These are phyloP conservation scores for Yamadazyma laniorum DNA, from an alignment of 805 yeast species.

Conservation along the genomic window DNA sequence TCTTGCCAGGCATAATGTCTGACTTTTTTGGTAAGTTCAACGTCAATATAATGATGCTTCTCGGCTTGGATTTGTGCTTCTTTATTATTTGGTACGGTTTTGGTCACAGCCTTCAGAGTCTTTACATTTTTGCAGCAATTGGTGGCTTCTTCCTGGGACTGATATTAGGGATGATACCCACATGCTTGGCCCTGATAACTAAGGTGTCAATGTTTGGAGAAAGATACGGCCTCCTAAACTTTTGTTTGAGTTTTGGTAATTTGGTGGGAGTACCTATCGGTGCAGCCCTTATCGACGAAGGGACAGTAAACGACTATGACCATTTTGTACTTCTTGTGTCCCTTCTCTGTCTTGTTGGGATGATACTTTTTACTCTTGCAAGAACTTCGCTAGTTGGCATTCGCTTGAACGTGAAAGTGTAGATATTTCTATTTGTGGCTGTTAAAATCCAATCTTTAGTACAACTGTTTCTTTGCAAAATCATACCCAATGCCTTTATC, in stretches of 20 bases:
- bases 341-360: conserved; percentile 25
- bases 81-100: conserved; percentile 35
- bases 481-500: conserved; percentile 6
- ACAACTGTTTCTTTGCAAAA: conserved; percentile 1
- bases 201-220: conserved; percentile 36
- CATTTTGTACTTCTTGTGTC: conserved; percentile 33
- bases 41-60: conserved; percentile 32
- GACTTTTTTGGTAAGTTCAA: conserved; percentile 58
- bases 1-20: conserved; percentile 53
- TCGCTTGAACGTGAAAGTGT: conserved; percentile 22
- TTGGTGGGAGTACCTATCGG: conserved; percentile 29
- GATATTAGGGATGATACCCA: conserved; percentile 35
- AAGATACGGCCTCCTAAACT: conserved; percentile 33
- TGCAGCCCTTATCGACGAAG: conserved; percentile 28
- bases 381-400: conserved; percentile 23
- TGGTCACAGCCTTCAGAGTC: conserved; percentile 23
- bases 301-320: conserved; percentile 25
- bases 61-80: conserved; percentile 22
- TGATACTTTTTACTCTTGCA: conserved; percentile 25
- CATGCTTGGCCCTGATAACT: conserved; percentile 61
- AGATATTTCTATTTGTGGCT: conserved; percentile 1
- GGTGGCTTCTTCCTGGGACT: conserved; percentile 37
- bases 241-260: conserved; percentile 27
- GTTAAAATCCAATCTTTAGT: background rate
- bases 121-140: conserved; percentile 32